phyloP scores from a whole-genome alignment of 2,329 filamentous ascomycete genomes.

The Trichoderma sp. region DNA sequence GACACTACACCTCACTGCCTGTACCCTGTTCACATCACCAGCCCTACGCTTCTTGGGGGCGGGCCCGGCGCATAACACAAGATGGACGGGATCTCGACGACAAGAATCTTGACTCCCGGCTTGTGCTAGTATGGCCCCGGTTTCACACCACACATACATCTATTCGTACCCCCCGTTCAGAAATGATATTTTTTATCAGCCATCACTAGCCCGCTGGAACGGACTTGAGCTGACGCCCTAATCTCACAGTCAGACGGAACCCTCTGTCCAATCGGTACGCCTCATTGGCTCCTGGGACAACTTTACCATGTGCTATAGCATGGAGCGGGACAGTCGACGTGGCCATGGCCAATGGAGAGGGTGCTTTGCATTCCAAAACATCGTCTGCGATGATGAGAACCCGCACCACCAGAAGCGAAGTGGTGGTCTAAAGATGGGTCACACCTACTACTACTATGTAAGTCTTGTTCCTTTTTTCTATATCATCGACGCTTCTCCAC shows the following conservation, averaged over 20 bases:
- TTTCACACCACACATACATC: conserved; percentile 6
- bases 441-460: conserved; percentile 95
- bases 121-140: conserved; percentile 11
- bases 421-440: conserved; percentile 86
- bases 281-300: conserved; percentile 95
- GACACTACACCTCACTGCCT: not conserved
- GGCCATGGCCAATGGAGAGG: conserved; percentile 79
- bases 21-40: not conserved
- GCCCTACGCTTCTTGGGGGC: conserved; percentile 1
- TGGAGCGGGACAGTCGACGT: conserved; percentile 76
- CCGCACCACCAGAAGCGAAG: conserved; percentile 51
- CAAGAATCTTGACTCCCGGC: not conserved
- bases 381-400: conserved; percentile 73
- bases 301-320: conserved; percentile 72
- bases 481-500: conserved; percentile 18
- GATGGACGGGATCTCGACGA: not conserved
- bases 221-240: conserved; percentile 24
- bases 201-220: not conserved
- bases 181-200: conserved; percentile 1
- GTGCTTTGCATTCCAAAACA: conserved; percentile 81
- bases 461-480: conserved; percentile 1
- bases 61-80: not conserved
- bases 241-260: conserved; percentile 53
- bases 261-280: conserved; percentile 66
- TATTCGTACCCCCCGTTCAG: not conserved